These are phyloP conservation scores for Elaeagnus macrophylla DNA, from an alignment of 306 rosid genomes.

Conservation along the genomic window DNA sequence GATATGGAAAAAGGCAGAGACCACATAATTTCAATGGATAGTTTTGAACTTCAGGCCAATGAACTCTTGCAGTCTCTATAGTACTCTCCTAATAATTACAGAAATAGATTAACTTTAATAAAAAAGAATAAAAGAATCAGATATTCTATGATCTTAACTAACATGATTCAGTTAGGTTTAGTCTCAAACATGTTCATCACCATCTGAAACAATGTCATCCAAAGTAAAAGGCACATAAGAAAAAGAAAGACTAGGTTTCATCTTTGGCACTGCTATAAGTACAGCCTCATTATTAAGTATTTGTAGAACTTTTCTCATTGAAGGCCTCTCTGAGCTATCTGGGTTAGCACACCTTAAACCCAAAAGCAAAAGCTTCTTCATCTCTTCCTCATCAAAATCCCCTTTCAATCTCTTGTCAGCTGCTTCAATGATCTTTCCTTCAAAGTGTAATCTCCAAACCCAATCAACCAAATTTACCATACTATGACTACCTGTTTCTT, in stretches of 20 bases:
- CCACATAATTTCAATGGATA: slow-evolving; percentile 38
- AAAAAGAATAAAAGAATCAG: slow-evolving; percentile 30
- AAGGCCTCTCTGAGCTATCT: slow-evolving; percentile 35
- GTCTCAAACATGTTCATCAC: slow-evolving; percentile 16
- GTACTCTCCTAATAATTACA: slow-evolving; percentile 8
- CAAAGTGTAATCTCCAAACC: slow-evolving; percentile 46
- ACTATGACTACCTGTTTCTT: slow-evolving; percentile 16
- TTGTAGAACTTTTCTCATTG: slow-evolving; percentile 46
- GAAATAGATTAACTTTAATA: not conserved
- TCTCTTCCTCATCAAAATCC: slow-evolving; percentile 37
- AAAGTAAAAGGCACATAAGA: slow-evolving; percentile 36
- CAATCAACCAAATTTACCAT: slow-evolving; percentile 54
- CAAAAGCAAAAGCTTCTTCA: slow-evolving; percentile 38
- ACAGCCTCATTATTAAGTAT: slow-evolving; percentile 36
- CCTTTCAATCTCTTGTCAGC: slow-evolving; percentile 40
- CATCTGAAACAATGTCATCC: slow-evolving; percentile 61
- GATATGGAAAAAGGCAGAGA: slow-evolving; percentile 16
- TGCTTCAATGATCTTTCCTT: slow-evolving; percentile 41
- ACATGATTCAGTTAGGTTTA: not conserved
- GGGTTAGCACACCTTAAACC: slow-evolving; percentile 50
- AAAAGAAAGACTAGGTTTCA: slow-evolving; percentile 40
- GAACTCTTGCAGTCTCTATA: slow-evolving; percentile 26
- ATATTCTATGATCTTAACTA: not conserved
- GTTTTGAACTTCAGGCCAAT: slow-evolving; percentile 45
- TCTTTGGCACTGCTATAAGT: slow-evolving; percentile 25